Conservation (phyloP, 31 red algal genomes). For the Odonthalia washingtoniensis region DNA sequence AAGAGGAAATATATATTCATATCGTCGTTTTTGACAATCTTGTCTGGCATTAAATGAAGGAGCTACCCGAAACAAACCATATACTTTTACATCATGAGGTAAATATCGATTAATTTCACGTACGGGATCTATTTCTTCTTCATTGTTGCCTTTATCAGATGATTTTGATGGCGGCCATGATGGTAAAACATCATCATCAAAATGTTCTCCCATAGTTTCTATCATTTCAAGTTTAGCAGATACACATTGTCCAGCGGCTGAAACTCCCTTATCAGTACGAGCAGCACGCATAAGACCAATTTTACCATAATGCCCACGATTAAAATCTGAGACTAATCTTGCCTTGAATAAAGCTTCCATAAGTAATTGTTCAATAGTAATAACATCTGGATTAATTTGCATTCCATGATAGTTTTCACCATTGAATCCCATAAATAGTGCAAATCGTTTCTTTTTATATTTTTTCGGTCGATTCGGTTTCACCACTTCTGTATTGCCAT, state of each 20-base stretch:
- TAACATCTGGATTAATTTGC: conserved; percentile 80
- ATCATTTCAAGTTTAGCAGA: conserved; percentile 69
- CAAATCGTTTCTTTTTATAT: conserved; percentile 68
- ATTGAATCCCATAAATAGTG: conserved; percentile 86
- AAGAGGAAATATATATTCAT: conserved; percentile 96
- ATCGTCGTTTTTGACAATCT: conserved; percentile 77
- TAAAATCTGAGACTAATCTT: conserved; percentile 68
- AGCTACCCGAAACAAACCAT: conserved; percentile 71
- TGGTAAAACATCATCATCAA: background rate
- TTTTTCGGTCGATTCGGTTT: conserved; percentile 2
- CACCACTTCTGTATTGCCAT: background rate
- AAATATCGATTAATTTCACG: conserved; percentile 75
- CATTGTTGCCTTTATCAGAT: conserved; percentile 28
- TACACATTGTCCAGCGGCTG: conserved; percentile 86
- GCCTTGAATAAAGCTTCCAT: conserved; percentile 68
- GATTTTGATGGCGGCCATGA: too few relatives aligned
- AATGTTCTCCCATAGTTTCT: background rate
- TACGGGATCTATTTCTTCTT: conserved; percentile 22
- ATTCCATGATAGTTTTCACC: conserved; percentile 87
- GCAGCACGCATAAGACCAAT: conserved; percentile 87
- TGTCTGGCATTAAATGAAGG: conserved; percentile 75
- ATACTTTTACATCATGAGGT: conserved; percentile 79
- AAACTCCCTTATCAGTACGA: conserved; percentile 95
- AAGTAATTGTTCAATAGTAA: conserved; percentile 75
- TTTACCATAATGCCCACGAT: conserved; percentile 53